Conservation (phyloP, 73 alveolate species). For the Stentor roeselii region DNA sequence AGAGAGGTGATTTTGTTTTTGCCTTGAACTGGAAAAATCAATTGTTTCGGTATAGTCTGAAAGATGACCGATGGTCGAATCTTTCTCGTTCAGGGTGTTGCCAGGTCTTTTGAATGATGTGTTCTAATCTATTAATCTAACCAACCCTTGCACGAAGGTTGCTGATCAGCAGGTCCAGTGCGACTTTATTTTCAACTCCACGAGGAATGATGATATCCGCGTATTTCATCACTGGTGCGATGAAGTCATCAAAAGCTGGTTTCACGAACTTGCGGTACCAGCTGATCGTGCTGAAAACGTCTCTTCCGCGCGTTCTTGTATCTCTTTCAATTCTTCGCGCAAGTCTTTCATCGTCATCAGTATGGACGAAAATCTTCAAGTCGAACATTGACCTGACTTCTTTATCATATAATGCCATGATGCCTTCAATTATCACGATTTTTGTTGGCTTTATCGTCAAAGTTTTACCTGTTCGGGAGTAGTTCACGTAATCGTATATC, state of each 20-base stretch:
- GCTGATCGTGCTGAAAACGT: constrained; percentile 72
- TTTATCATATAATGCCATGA: constrained; percentile 91
- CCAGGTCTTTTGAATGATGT: no score
- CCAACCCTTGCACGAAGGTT: neutral
- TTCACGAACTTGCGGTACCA: constrained; percentile 93
- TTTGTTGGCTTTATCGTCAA: constrained; percentile 67
- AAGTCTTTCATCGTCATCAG: constrained; percentile 89
- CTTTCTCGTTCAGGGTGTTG: neutral
- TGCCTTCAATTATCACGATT: constrained; percentile 94
- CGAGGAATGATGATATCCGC: constrained; percentile 95
- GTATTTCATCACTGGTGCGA: constrained; percentile 88
- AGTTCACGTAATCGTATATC: constrained; percentile 73
- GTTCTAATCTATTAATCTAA: no score
- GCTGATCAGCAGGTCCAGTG: constrained; percentile 36
- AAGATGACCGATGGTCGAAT: neutral
- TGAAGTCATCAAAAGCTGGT: constrained; percentile 89
- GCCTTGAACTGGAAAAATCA: neutral
- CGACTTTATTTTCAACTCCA: constrained; percentile 44
- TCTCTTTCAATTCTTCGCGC: constrained; percentile 92
- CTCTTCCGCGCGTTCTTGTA: constrained; percentile 93
- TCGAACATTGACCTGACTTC: constrained; percentile 46
- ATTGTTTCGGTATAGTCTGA: neutral
- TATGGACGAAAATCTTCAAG: constrained; percentile 24
- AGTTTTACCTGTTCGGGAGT: constrained; percentile 43
- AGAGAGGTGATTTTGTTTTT: neutral